These are phyloP conservation scores for Penicillium canariense DNA, from an alignment of 495 filamentous ascomycete genomes.

Conservation along the genomic window DNA sequence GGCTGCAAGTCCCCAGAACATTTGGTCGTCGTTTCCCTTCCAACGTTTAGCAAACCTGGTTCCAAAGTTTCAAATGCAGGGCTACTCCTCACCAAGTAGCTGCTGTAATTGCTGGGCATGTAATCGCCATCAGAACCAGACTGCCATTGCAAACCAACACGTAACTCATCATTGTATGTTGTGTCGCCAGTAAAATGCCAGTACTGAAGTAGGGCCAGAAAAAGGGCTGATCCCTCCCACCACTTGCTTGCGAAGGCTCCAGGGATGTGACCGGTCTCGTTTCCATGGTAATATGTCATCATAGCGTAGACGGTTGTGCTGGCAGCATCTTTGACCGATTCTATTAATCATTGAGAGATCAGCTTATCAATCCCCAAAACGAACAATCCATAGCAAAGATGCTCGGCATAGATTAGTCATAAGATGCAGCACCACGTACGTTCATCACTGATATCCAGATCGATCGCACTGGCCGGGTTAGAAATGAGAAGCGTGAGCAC, in stretches of 20 bases:
- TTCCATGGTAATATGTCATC: conserved; percentile 67
- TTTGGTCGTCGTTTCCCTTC: conserved; percentile 59
- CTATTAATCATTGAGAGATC: conserved; percentile 33
- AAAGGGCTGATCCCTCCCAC: conserved; percentile 77
- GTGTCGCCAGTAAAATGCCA: conserved; percentile 56
- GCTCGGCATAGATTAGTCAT: neutral
- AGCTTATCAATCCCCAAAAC: neutral
- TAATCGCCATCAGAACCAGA: conserved; percentile 47
- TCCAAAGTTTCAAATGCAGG: too few relatives aligned
- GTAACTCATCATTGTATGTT: conserved; percentile 50
- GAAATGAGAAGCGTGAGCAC: conserved; percentile 2
- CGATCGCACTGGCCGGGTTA: conserved; percentile 8
- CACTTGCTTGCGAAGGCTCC: conserved; percentile 60
- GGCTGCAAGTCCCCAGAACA: conserved; percentile 56
- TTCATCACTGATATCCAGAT: conserved; percentile 21
- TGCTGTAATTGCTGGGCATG: conserved; percentile 45
- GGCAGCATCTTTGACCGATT: conserved; percentile 63
- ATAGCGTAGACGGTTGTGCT: conserved; percentile 58
- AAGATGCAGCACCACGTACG: conserved; percentile 8
- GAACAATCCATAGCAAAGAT: neutral
- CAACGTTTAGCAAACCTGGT: neutral
- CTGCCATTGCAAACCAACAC: conserved; percentile 51
- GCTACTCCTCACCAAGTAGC: conserved; percentile 29
- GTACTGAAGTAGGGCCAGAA: conserved; percentile 50
- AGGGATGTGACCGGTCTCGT: conserved; percentile 59